phyloP scores from a whole-genome alignment of 208 protist genomes.

The Lotmaria passim region DNA sequence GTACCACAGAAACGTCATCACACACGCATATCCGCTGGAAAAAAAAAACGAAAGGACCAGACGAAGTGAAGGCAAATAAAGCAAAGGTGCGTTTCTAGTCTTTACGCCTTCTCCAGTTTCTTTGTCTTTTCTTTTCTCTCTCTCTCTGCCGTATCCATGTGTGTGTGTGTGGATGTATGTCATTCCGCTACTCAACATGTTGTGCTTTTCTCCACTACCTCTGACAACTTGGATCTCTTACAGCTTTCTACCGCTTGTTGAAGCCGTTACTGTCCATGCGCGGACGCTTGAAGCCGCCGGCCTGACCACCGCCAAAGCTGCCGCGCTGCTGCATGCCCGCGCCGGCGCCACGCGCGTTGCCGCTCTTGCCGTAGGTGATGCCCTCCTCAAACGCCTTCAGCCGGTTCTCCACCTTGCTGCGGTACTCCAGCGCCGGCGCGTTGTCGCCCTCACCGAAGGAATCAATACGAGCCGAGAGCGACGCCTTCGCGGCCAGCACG shows the following conservation, averaged over 20 bases:
- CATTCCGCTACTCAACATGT: no score
- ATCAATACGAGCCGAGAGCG: conserved; percentile 98
- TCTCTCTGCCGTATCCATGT: no score
- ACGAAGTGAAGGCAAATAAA: not conserved
- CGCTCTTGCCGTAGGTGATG: conserved; percentile 86
- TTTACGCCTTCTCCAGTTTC: no score
- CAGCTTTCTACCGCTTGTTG: conserved; percentile 2
- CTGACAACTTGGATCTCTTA: no score
- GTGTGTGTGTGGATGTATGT: no score
- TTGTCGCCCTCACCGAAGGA: conserved; percentile 96
- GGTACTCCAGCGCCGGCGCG: conserved; percentile 86
- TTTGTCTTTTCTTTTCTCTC: no score
- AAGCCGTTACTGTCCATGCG: conserved; percentile 44
- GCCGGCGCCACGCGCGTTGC: conserved; percentile 84
- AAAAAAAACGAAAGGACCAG: not conserved
- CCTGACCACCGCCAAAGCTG: conserved; percentile 40
- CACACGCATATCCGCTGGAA: no score
- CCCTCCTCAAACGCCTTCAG: conserved; percentile 92
- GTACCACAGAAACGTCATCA: no score
- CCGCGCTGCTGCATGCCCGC: conserved; percentile 67
- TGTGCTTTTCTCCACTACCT: no score
- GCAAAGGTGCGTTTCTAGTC: no score
- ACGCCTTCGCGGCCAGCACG: conserved; percentile 98
- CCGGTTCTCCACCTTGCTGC: conserved; percentile 89
- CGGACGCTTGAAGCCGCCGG: conserved; percentile 60